Conservation (phyloP, 805 yeast genomes). For the Kodamaea sagamina region DNA sequence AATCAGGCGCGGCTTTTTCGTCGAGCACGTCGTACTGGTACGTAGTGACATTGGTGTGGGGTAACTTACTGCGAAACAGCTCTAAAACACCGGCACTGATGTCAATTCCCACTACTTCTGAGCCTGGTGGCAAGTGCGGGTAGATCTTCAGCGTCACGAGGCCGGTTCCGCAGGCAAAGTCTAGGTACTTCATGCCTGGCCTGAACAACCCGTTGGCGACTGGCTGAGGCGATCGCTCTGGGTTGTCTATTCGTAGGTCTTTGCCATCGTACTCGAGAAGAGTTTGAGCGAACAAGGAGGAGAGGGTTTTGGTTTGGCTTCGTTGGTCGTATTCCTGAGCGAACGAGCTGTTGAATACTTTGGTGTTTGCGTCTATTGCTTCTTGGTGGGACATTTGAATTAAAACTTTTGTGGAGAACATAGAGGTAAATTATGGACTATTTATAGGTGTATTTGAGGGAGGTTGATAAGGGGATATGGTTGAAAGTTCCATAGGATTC, state of each 20-base stretch:
- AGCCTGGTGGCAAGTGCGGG: constrained; percentile 24
- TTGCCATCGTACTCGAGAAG: constrained; percentile 23
- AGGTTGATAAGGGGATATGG: too few species aligned
- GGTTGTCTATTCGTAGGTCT: constrained; percentile 3
- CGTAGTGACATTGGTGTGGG: constrained; percentile 13
- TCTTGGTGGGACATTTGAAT: constrained; percentile 12
- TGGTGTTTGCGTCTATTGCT: constrained; percentile 27
- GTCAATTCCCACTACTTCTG: constrained; percentile 39
- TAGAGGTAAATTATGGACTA: too few species aligned
- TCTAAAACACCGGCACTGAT: constrained; percentile 29
- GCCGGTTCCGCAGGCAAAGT: constrained; percentile 50
- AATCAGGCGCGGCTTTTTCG: constrained; percentile 12
- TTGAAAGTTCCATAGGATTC: too few species aligned
- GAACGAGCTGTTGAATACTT: constrained; percentile 17
- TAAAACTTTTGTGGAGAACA: too few species aligned
- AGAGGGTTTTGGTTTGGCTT: constrained; percentile 19
- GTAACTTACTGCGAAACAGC: constrained; percentile 15
- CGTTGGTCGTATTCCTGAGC: constrained; percentile 24
- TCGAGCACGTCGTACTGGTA: constrained; percentile 30
- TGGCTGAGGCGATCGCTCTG: constrained; percentile 8
- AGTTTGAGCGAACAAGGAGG: constrained; percentile 22
- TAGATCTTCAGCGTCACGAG: constrained; percentile 32
- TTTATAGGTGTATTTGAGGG: background rate
- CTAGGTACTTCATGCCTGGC: constrained; percentile 30
- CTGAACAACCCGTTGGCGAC: constrained; percentile 16